Base-by-base conservation (phyloP, 176 grass and related monocot species). In the Melocanna baccifera region DNA sequence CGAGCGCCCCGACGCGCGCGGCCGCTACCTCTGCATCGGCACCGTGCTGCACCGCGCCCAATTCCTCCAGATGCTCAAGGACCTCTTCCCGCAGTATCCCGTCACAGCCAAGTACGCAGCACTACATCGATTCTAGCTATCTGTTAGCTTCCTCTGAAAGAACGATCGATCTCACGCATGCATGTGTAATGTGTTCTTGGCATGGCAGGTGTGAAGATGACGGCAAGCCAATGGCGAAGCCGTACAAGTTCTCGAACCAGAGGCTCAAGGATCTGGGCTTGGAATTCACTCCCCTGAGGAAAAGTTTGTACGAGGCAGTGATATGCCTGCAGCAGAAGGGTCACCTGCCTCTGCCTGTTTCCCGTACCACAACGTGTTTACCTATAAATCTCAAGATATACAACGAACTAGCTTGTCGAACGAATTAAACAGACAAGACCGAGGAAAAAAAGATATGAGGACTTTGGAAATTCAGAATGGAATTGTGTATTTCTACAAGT, bases 11-110 rank as follows among this genome's bases (percentile, higher is more conserved):
- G 41, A 4, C 1, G 86, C 87, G 1, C 18, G 56, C 0, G 91
- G 91, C 7, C 79, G 91, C 0, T 92, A 90, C 79, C 84, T 92
- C 57, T 90, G 87, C 87, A 69, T 92, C 72, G 77, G 59, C 46
- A 8, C 63, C 46, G 90, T 92, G 28, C 67, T 89, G 1, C 90
- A 89, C 73, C 87, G 90, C 50, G 46, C 39, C 0, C 20, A 92
- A 7, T 30, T 86, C 40, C 10, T 87, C 32, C 43, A 19, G 5
- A 20, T 89, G 9, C 87, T 92, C 82, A 40, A 1, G 42, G 73
- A 92, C 0, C 77, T 89, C 29, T 86, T 65, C 79, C 83, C 90
- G 1, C 28, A 83, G 9, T 89, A 89, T 28, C 70, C 76, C 5
- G 63, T 84, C 86, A 82, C 86, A 0, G 45, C 76, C 59, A 88